Conservation (phyloP, 1,284 basidiomycete species). For the Paramarasmius palmivorus region DNA sequence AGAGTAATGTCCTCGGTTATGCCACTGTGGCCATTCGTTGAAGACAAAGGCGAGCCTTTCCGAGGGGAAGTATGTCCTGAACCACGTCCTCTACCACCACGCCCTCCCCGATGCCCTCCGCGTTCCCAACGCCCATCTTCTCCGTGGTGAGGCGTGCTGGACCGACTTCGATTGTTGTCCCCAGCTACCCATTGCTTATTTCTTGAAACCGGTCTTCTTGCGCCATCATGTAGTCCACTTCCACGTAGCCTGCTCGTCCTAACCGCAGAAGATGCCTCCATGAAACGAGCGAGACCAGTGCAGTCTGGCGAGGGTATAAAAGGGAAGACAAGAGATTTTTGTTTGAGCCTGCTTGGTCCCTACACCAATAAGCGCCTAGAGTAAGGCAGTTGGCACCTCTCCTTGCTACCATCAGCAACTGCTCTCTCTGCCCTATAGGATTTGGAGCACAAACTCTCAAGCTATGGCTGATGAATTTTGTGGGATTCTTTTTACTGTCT, state of each 20-base stretch:
- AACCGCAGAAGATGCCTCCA: constrained; percentile 1
- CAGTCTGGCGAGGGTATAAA: neutral
- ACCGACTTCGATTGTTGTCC: constrained; percentile 27
- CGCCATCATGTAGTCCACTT: neutral
- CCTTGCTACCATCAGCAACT: no score
- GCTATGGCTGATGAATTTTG: neutral
- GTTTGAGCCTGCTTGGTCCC: no score
- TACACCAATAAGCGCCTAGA: no score
- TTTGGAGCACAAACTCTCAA: neutral
- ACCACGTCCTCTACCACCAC: constrained; percentile 33
- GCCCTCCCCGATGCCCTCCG: constrained; percentile 39
- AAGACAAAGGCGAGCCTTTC: constrained; percentile 36
- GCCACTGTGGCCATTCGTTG: no score
- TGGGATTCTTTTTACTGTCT: neutral
- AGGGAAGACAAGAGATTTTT: neutral
- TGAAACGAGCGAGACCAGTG: neutral
- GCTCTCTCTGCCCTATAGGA: neutral
- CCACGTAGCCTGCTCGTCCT: constrained; percentile 1
- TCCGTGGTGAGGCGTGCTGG: constrained; percentile 32
- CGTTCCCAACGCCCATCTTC: constrained; percentile 61
- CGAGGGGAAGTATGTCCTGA: constrained; percentile 34
- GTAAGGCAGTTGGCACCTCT: no score
- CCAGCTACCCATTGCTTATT: constrained; percentile 59
- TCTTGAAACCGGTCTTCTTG: constrained; percentile 26
- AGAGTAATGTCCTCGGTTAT: constrained; percentile 24